Base-by-base conservation (phyloP, 352 stramenopile genomes). In the Phytophthora idaei region DNA sequence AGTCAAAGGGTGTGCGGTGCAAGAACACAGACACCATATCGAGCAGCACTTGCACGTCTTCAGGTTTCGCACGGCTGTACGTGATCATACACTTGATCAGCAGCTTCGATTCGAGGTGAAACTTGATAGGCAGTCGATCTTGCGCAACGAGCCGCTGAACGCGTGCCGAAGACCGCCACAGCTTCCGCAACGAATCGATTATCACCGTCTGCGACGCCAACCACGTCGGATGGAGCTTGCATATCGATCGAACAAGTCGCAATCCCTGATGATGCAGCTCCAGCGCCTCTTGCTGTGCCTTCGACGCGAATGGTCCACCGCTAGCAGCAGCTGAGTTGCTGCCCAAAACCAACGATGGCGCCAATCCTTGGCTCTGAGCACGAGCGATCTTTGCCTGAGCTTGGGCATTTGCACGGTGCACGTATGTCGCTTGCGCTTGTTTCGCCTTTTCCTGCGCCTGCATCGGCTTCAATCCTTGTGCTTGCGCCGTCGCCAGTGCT, bases 231-330 rank as follows among this genome's bases (percentile, higher is more conserved):
- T 99, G 90, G 17, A 97, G 67, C 66, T 94, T 90, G 41, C 88
- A 90, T 12, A 99, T 81, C 36, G 92, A 93, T 61, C 96, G 81
- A 32, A 99, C 77, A 7, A 99, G 69, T 36, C 85, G 77, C 37
- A 99, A 85, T 2, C 97, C 97, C 71, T 99, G 95, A 41, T 98
- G 90, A 50, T 98, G 89, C 10, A 98, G 73, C 72, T 99, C 96
- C n/a, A 98, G 67, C 5, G 92, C 83, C 54, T 98, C 87, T 44
- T 92, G 80, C 31, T 97, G 89, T 2, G 73, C 65, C 48, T 93
- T 94, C 12, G 86, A 92, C 34, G 81, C 69, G 71, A 95, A 94
- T 34, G 81, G 74, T 15, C 71, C 75, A 44, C 61, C 61, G 29
- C 53, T 70, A 46, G 28, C 59, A 25, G 42, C 57, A 37, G 42